Evolutionary conservation across 495 filamentous ascomycete genomes (phyloP), one percentile per base, ranked within the genome.

Genomic region (Cryomyces minteri): DNA sequence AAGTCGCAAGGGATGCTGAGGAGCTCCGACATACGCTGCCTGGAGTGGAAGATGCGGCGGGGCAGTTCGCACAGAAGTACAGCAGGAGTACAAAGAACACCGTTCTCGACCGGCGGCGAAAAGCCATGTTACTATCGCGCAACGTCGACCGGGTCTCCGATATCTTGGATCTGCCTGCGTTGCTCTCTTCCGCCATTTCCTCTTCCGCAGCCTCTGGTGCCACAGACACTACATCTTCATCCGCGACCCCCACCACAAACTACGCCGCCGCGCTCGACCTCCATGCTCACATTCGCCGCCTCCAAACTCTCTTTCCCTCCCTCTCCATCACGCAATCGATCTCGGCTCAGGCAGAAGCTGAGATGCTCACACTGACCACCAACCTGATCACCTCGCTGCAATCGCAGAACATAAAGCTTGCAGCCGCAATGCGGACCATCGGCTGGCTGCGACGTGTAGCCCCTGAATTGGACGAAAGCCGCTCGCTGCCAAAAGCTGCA

Each of bases 211-310:
- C 67, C 33, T 64, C 57, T 50, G 38, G 66, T 67, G 1, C 11
- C 11, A 34, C 43, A 32, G 32, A 29, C 12, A 44, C 50, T 1
- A 63, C 65, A 30, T 58, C 63, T 5, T 51, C 67, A 6, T 61
- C 67, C 0, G 58, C 68, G 4, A 59, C 63, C 5, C 58, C 67
- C 9, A 78, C 74, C n/a, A 74, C 78, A 10, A 90, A 82, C 50
- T 94, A 94, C 62, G 81, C 88, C 3, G 82, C 84, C 0, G 88
- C 88, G 1, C 68, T 99, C 39, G 92, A 99, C 54, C 67, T 96
- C 4, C 79, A 94, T 57, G 78, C 81, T n/a, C 92, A 95, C 62
- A 94, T 95, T 59, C 82, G 84, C 47, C 73, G 92, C 12, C 67
- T 99, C 4, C 79, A 87, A 48, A 73, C 74, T 2, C 66, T 95